A percentile compares a stretch with the other conserved stretches of the same genome.
These are phyloP conservation scores for Saccharomyces uvarum DNA, from an alignment of 1,139 yeast genomes.

Conservation along the genomic window DNA sequence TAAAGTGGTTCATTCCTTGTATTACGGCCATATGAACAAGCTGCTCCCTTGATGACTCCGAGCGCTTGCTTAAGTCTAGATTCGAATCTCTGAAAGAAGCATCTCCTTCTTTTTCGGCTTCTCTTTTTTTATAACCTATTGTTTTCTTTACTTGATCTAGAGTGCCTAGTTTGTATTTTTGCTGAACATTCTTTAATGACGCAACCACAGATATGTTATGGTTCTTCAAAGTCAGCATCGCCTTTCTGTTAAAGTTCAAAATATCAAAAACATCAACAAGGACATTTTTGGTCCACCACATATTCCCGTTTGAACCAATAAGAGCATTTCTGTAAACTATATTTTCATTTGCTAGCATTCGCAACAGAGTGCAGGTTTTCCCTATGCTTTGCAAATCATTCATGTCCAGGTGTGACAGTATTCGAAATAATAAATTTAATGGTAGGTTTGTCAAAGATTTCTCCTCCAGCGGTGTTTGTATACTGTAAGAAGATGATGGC, in stretches of 20 bases:
- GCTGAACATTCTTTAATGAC: constrained; percentile 14
- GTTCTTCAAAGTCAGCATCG: constrained; percentile 10
- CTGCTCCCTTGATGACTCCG: neutral
- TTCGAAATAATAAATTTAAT: constrained; percentile 20
- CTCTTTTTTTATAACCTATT: neutral
- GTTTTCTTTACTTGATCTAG: neutral
- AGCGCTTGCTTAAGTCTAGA: neutral
- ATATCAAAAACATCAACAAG: constrained; percentile 19
- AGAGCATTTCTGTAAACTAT: constrained; percentile 14
- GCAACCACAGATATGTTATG: constrained; percentile 16
- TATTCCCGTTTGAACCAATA: constrained; percentile 11
- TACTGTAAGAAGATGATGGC: neutral
- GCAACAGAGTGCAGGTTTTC: constrained; percentile 21
- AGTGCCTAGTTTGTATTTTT: constrained; percentile 12
- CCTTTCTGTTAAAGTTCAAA: constrained; percentile 12
- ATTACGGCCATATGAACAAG: neutral
- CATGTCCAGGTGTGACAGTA: constrained; percentile 20
- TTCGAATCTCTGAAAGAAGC: neutral
- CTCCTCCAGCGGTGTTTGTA: constrained; percentile 1
- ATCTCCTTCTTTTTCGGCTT: neutral
- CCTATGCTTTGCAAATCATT: constrained; percentile 22
- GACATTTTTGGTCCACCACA: constrained; percentile 18
- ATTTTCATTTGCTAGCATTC: constrained; percentile 22
- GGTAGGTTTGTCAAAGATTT: constrained; percentile 19
- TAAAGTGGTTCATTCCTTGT: neutral